Conservation (phyloP, 2,329 filamentous ascomycete species). For the Fusarium sp. region DNA sequence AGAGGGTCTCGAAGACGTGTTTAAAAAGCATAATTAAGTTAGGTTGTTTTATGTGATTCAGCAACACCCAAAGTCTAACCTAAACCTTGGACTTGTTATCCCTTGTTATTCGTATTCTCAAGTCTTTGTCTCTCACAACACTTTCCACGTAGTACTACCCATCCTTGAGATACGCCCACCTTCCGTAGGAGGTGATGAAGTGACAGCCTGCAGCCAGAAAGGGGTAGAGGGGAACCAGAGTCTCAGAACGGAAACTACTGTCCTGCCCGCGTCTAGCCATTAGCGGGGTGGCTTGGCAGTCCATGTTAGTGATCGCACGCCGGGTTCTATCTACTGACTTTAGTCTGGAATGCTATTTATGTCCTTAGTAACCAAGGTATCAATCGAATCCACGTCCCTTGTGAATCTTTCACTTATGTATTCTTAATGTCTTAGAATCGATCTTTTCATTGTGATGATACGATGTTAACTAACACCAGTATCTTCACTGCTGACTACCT, state of each 20-base stretch:
- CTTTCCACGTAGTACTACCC: background rate
- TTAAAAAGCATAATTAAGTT: background rate
- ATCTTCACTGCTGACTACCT: background rate
- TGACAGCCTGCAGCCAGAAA: slow-evolving; percentile 16
- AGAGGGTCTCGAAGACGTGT: background rate
- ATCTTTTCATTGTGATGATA: background rate
- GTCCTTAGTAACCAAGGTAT: background rate
- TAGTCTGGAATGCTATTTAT: slow-evolving; percentile 20
- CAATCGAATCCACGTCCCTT: background rate
- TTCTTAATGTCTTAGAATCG: background rate
- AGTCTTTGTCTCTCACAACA: background rate
- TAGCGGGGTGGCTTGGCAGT: slow-evolving; percentile 31
- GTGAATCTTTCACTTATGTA: background rate
- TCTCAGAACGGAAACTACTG: slow-evolving; percentile 33
- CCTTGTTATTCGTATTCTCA: background rate
- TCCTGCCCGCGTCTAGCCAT: slow-evolving; percentile 17
- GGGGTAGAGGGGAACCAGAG: slow-evolving; percentile 12
- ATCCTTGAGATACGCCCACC: slow-evolving; percentile 1
- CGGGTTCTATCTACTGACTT: background rate
- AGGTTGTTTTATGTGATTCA: background rate
- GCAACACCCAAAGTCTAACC: background rate
- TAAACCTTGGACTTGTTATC: background rate
- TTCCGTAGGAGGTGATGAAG: background rate
- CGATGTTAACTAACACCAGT: background rate
- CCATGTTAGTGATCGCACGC: slow-evolving; percentile 14